Evolutionary conservation across 352 stramenopile species (phyloP).

Genomic region (Phytophthora sp.): DNA sequence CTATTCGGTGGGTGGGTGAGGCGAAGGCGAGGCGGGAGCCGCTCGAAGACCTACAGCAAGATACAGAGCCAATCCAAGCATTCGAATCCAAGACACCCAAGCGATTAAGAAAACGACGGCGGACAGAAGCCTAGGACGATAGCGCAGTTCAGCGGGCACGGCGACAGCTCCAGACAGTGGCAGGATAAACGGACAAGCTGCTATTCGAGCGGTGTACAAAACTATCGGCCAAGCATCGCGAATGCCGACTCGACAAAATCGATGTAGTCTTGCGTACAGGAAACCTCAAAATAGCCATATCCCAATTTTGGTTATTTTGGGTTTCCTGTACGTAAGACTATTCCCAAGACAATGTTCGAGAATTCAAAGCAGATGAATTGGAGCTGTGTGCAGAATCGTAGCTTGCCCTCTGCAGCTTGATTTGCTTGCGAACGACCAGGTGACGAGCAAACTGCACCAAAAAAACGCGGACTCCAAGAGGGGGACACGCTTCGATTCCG

Average conservation of each 20-base stretch:
- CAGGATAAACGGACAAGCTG: too few relatives aligned
- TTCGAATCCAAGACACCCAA: neutral
- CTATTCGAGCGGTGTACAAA: too few relatives aligned
- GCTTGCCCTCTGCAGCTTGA: neutral
- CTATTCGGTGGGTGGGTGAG: slow-evolving; percentile 15
- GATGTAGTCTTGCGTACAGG: too few relatives aligned
- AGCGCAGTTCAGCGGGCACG: too few relatives aligned
- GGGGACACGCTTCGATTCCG: neutral
- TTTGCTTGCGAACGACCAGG: neutral
- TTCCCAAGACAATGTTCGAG: too few relatives aligned
- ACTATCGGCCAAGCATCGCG: too few relatives aligned
- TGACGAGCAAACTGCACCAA: neutral
- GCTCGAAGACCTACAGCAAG: slow-evolving; percentile 21
- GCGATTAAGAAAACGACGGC: neutral
- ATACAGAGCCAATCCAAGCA: slow-evolving; percentile 3
- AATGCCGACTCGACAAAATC: too few relatives aligned
- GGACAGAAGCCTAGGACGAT: too few relatives aligned
- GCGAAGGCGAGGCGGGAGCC: slow-evolving; percentile 1
- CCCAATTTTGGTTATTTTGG: too few relatives aligned
- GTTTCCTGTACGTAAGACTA: too few relatives aligned
- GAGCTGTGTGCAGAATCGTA: neutral
- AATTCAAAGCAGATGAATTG: neutral
- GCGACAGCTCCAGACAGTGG: too few relatives aligned
- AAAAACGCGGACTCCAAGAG: neutral
- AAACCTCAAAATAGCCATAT: too few relatives aligned